Percentiles rank a stretch among this genome's conserved stretches.
These are phyloP conservation scores for Kwoniella dendrophila DNA, from an alignment of 768 basidiomycete species.

Conservation along the genomic window DNA sequence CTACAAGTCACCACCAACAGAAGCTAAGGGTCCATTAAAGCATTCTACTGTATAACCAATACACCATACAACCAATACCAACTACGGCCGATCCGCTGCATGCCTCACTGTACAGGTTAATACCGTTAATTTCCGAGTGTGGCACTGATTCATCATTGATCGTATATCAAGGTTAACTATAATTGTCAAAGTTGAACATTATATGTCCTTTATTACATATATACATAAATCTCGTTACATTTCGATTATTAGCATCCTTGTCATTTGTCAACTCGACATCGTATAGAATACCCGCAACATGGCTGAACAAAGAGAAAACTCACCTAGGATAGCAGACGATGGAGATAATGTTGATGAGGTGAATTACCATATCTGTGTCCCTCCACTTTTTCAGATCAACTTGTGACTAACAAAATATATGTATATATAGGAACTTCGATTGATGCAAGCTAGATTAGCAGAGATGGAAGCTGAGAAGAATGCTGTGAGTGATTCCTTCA, in stretches of 20 bases:
- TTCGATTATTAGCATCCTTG: neutral
- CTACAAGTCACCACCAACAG: neutral
- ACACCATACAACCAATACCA: constrained; percentile 2
- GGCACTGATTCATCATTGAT: constrained; percentile 19
- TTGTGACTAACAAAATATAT: constrained; percentile 11
- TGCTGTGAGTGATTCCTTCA: constrained; percentile 32
- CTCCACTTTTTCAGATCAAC: constrained; percentile 5
- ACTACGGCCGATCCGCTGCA: constrained; percentile 19
- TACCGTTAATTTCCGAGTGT: constrained; percentile 29
- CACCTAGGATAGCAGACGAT: constrained; percentile 42
- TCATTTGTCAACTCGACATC: neutral
- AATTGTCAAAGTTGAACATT: neutral
- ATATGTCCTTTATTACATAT: neutral
- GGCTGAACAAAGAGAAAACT: constrained; percentile 42
- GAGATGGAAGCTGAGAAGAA: constrained; percentile 56
- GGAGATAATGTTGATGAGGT: constrained; percentile 49
- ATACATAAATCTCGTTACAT: neutral
- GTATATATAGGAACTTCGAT: constrained; percentile 46
- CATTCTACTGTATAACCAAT: too few species aligned
- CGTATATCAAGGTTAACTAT: neutral
- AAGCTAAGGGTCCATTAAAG: constrained; percentile 1
- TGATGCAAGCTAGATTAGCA: constrained; percentile 54
- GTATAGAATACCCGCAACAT: constrained; percentile 11
- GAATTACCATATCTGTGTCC: constrained; percentile 1
- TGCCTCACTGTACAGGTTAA: neutral